Evolutionary conservation across 441 rosid genomes (phyloP).

Genomic region (Macaranga tanarius): DNA sequence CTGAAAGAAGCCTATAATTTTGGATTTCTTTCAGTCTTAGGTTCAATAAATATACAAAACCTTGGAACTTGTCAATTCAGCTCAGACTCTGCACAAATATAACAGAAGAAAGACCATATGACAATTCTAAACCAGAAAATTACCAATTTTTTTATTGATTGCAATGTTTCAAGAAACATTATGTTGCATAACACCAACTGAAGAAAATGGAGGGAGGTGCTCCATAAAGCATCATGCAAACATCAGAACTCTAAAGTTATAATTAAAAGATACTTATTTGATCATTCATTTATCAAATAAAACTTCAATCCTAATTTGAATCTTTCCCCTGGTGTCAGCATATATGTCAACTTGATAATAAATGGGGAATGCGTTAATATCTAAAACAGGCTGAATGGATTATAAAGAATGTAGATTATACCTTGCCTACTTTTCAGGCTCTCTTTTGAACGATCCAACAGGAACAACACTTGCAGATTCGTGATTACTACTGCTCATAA

Average conservation of each 20-base stretch:
- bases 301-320: constrained; percentile 2
- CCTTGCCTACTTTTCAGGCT: constrained; percentile 60
- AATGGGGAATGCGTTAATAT: not conserved
- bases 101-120: not conserved
- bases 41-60: too few relatives aligned
- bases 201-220: not conserved
- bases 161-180: too few relatives aligned
- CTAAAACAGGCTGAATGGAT: not conserved
- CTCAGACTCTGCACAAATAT: not conserved
- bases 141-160: not conserved
- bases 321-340: not conserved
- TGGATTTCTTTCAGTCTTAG: too few relatives aligned
- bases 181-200: not conserved
- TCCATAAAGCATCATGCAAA: not conserved
- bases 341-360: not conserved
- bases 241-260: not conserved
- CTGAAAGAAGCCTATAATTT: too few relatives aligned
- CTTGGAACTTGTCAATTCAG: not conserved
- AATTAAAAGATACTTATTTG: too few relatives aligned
- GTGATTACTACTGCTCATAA: constrained; percentile 41
- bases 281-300: not conserved
- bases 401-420: constrained; percentile 19
- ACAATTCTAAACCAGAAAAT: not conserved
- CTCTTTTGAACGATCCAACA: constrained; percentile 56
- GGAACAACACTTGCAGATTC: constrained; percentile 55